These are phyloP conservation scores for Backusella psychrophila DNA, from an alignment of 192 early-diverging fungal genomes.

Conservation along the genomic window DNA sequence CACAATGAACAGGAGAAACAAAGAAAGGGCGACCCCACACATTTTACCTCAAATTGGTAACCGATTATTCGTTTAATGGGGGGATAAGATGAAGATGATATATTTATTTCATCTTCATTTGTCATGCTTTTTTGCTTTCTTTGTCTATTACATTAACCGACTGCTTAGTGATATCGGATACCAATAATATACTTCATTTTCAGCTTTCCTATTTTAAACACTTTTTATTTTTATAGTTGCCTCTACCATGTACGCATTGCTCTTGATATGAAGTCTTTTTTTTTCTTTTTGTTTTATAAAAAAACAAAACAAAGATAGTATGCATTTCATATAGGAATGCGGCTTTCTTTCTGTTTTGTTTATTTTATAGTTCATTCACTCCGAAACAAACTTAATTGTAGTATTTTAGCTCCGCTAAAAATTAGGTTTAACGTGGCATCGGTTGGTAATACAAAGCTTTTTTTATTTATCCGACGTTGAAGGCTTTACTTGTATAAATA, in stretches of 20 bases:
- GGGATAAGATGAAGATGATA: not conserved
- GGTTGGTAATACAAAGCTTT: not conserved
- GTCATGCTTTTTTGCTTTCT: not conserved
- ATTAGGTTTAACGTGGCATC: not conserved
- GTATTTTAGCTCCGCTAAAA: not conserved
- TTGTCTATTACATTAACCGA: not conserved
- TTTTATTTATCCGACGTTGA: not conserved
- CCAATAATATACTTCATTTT: not conserved
- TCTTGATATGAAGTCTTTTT: not conserved
- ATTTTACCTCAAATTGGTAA: not conserved
- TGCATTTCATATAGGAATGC: not conserved
- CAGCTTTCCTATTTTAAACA: not conserved
- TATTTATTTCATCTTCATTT: not conserved
- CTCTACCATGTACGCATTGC: not conserved
- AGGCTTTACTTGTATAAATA: not conserved
- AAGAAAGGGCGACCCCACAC: not conserved
- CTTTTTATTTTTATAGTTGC: not conserved
- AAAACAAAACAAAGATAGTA: not conserved
- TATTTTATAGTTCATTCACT: not conserved
- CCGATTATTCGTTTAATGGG: not conserved
- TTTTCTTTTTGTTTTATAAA: not conserved
- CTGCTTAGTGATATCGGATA: not conserved
- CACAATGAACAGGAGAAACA: not conserved
- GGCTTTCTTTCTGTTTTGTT: not conserved
- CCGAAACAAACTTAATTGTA: not conserved